Evolutionary conservation across 2,329 filamentous ascomycete genomes (phyloP).

Genomic region (Sporothrix inflata): DNA sequence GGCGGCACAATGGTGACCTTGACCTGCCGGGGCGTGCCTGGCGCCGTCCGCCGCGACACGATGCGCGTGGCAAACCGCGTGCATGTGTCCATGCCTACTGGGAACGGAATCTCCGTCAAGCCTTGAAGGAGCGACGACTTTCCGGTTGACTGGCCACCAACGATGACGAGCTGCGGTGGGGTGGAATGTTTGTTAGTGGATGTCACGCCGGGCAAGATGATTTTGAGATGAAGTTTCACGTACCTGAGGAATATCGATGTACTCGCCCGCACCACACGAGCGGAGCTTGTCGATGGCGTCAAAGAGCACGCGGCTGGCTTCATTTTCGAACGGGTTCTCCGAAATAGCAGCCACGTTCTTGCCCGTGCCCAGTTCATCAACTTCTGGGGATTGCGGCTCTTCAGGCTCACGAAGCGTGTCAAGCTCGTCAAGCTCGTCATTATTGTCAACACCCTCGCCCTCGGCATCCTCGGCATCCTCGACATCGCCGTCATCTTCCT

Average conservation of each 20-base stretch:
- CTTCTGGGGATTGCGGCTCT: too few relatives aligned
- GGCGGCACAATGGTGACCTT: neutral
- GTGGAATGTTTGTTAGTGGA: too few relatives aligned
- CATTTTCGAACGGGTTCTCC: neutral
- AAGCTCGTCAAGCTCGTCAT: too few relatives aligned
- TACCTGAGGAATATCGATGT: neutral
- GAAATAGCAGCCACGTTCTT: neutral
- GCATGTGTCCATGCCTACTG: slow-evolving; percentile 16
- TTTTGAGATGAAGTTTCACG: too few relatives aligned
- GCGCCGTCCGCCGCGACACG: neutral
- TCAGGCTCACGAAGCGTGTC: too few relatives aligned
- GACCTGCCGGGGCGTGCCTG: neutral
- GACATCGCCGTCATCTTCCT: too few relatives aligned
- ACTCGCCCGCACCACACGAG: neutral
- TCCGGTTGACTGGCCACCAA: neutral
- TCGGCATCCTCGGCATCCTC: too few relatives aligned
- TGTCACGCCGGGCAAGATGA: too few relatives aligned
- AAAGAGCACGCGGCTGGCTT: neutral
- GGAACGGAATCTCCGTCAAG: slow-evolving; percentile 9
- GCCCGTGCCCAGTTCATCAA: too few relatives aligned
- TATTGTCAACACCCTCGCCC: too few relatives aligned
- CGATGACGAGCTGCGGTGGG: neutral
- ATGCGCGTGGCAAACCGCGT: slow-evolving; percentile 14
- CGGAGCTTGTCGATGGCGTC: neutral
- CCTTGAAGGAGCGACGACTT: neutral